Base-by-base conservation (phyloP, 2,329 filamentous ascomycete genomes). In the Thermoascus crustaceus region DNA sequence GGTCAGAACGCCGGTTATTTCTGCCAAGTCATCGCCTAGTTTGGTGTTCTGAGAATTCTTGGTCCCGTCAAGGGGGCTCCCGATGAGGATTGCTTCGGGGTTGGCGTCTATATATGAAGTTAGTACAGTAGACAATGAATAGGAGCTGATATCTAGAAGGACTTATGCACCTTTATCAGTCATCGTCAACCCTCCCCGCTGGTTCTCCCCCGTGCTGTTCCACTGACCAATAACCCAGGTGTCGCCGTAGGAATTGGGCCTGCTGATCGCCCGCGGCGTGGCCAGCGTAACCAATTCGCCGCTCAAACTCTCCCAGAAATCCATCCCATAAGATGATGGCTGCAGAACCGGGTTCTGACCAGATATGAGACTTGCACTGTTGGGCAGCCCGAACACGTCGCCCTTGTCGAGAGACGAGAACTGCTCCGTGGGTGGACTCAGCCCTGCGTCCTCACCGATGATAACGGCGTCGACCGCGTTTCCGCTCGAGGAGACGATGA, bases 251-350 rank as follows among this genome's bases (percentile, higher is more conserved):
- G 57, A 63, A 52, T 78, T 84, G 2, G 80, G 75, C 37, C 73
- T 73, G 33, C 69, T 67, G 30, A 83, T 57, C 27, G 74, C 76
- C 8, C 63, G 68, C 1, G 76, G 72, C 30, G 60, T 67, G 45
- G 67, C 67, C 30, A 85, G 61, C 0, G 75, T 82, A 9, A 85
- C 79, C 5, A 83, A 64, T 57, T 84, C 78, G 18, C 80, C 81
- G 35, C 65, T 67, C 39, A 85, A 58, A 42, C 73, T 78, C 67
- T 85, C 77, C 81, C 80, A 85, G 52, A 84, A 85, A 54, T 85
- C 81, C 19, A 85, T 63, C 2, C 80, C 81, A 49, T 78, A 85
- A 26, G 64, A 59, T 14, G 62, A 60, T 2, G 80, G 80, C 41
- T 80, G 55, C 24, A 85, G 67, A 9, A 63, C 61, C 0, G 79